Conservation (phyloP, 129 eudicot genomes). For the Flaveria robusta region DNA sequence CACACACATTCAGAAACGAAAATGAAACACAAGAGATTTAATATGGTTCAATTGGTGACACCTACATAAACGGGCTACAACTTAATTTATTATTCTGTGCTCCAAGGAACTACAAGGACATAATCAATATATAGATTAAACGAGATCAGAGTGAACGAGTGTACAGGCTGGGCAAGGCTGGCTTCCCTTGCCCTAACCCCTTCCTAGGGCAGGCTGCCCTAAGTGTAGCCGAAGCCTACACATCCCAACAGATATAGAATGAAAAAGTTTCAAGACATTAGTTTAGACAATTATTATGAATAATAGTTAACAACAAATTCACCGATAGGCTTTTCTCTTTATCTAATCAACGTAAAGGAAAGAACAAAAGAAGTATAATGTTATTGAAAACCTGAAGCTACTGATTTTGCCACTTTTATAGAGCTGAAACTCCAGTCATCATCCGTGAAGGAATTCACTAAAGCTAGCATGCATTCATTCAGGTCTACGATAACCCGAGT, state of each 20-base stretch:
- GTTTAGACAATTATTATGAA: background rate
- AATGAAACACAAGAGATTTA: too few species aligned
- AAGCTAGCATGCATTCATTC: conserved; percentile 56
- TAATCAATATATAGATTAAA: too few species aligned
- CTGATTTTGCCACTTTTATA: conserved; percentile 51
- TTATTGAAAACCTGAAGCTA: conserved; percentile 58
- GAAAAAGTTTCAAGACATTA: background rate
- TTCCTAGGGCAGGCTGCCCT: too few species aligned
- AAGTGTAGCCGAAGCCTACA: too few species aligned
- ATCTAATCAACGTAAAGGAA: background rate
- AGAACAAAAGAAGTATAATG: conserved; percentile 12
- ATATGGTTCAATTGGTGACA: too few species aligned
- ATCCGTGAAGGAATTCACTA: conserved; percentile 56
- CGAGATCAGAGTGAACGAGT: too few species aligned
- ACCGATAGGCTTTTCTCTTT: background rate
- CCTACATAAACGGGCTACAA: too few species aligned
- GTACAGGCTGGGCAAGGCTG: too few species aligned
- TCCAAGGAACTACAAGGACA: too few species aligned
- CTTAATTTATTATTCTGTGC: too few species aligned
- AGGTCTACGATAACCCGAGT: conserved; percentile 57
- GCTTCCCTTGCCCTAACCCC: too few species aligned
- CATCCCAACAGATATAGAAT: background rate
- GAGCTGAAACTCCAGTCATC: conserved; percentile 71
- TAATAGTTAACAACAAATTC: background rate
- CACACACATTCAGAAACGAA: too few species aligned